phyloP scores from a whole-genome alignment of 2,329 filamentous ascomycete genomes.

The Pseudopyrenochaeta lycopersici region DNA sequence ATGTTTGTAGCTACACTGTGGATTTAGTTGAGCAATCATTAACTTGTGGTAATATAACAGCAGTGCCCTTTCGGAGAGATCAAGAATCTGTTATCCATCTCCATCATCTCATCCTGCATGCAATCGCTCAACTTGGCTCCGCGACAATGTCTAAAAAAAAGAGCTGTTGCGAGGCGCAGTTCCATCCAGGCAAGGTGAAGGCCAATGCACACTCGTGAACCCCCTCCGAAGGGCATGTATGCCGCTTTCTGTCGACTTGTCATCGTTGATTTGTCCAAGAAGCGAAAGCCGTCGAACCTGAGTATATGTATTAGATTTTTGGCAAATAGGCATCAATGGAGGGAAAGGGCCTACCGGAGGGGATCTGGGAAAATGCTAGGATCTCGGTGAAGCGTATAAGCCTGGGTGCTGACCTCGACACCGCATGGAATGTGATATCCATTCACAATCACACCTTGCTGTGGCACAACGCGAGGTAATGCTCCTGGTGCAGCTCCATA shows the following conservation, averaged over 20 bases:
- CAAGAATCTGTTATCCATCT: slow-evolving; percentile 52
- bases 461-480: slow-evolving; percentile 47
- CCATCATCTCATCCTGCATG: slow-evolving; percentile 49
- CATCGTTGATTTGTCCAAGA: slow-evolving; percentile 26
- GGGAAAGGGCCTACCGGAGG: slow-evolving; percentile 23
- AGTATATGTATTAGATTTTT: not conserved
- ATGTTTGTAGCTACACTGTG: not conserved
- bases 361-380: slow-evolving; percentile 29
- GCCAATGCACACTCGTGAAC: slow-evolving; percentile 72
- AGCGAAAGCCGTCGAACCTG: slow-evolving; percentile 45
- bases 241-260: slow-evolving; percentile 54
- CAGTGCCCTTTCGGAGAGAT: slow-evolving; percentile 52
- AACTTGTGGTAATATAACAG: slow-evolving; percentile 46
- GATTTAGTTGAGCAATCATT: not conserved
- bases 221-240: slow-evolving; percentile 74
- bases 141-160: slow-evolving; percentile 60
- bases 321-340: not conserved
- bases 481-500: slow-evolving; percentile 47
- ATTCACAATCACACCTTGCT: slow-evolving; percentile 42
- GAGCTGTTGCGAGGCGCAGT: slow-evolving; percentile 58
- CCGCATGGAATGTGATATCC: slow-evolving; percentile 49
- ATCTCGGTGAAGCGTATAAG: slow-evolving; percentile 51
- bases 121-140: slow-evolving; percentile 30
- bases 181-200: slow-evolving; percentile 71
- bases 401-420: slow-evolving; percentile 49